Evolutionary conservation across 345 rosid genomes (phyloP).

Genomic region (Psidium friedrichsthalianum): DNA sequence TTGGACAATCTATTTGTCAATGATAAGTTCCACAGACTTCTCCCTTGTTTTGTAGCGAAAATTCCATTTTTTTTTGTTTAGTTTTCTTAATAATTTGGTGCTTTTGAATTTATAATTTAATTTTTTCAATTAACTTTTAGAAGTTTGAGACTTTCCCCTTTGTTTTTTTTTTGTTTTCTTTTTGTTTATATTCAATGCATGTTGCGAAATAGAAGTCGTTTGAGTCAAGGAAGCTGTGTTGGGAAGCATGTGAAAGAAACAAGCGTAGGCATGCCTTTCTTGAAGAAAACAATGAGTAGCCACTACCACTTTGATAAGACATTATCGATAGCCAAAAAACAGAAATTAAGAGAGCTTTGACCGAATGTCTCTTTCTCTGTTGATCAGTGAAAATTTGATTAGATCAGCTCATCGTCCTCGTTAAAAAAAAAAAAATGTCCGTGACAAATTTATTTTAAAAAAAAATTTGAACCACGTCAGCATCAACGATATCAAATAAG

Average conservation of each 20-base stretch:
- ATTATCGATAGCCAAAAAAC: slow-evolving; percentile 3
- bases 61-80: not conserved
- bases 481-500: accelerated
- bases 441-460: no score
- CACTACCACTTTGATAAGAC: not conserved
- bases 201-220: not conserved
- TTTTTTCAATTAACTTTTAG: not conserved
- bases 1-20: slow-evolving; percentile 3
- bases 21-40: slow-evolving; percentile 9
- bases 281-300: slow-evolving; percentile 11
- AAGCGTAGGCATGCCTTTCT: slow-evolving; percentile 9
- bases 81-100: not conserved
- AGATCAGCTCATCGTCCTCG: no score
- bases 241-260: slow-evolving; percentile 21
- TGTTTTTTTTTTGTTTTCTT: not conserved
- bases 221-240: slow-evolving; percentile 6
- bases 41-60: not conserved
- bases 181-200: not conserved
- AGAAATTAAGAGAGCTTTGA: slow-evolving; percentile 16
- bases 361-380: slow-evolving; percentile 12
- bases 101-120: not conserved
- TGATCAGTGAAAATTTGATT: not conserved
- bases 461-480: no score
- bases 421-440: no score
- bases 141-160: not conserved